Conservation (phyloP, 2,329 filamentous ascomycete genomes). For the Nigrospora sphaerica region DNA sequence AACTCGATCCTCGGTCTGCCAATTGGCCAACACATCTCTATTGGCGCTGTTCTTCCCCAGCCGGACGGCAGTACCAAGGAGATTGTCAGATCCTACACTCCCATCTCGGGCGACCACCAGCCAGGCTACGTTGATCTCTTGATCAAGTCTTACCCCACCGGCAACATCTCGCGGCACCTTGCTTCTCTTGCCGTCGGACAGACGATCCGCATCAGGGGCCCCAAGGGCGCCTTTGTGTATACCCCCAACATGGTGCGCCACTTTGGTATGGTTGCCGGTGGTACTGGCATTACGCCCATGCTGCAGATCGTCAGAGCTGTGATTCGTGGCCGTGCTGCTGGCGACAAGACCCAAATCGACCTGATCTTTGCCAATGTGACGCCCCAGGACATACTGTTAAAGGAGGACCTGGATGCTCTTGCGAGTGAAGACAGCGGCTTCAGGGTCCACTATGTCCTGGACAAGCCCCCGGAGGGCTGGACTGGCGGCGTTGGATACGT, state of each 20-base stretch:
- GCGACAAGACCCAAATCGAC: conserved; percentile 83
- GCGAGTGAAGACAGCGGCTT: conserved; percentile 72
- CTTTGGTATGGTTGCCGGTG: conserved; percentile 97
- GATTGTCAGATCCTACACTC: conserved; percentile 86
- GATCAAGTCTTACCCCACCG: conserved; percentile 95
- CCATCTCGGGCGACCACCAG: conserved; percentile 82
- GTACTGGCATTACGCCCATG: conserved; percentile 98
- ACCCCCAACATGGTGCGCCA: conserved; percentile 92
- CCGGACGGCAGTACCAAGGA: conserved; percentile 70
- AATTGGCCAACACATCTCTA: conserved; percentile 98
- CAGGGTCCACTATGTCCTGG: conserved; percentile 88
- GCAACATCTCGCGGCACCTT: conserved; percentile 94
- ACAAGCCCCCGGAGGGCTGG: conserved; percentile 92
- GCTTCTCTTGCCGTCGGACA: conserved; percentile 76
- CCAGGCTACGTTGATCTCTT: conserved; percentile 91
- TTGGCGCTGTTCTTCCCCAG: conserved; percentile 67
- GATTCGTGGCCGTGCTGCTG: conserved; percentile 68
- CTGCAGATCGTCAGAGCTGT: conserved; percentile 92
- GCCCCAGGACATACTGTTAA: conserved; percentile 83
- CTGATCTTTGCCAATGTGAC: conserved; percentile 98
- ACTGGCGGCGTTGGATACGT: conserved; percentile 90
- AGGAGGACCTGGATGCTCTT: conserved; percentile 81
- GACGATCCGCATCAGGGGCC: conserved; percentile 82
- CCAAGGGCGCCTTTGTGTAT: conserved; percentile 98
- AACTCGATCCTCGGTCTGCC: conserved; percentile 86